phyloP scores from a whole-genome alignment of 495 filamentous ascomycete genomes.

The Penicillium dipodomyicola region DNA sequence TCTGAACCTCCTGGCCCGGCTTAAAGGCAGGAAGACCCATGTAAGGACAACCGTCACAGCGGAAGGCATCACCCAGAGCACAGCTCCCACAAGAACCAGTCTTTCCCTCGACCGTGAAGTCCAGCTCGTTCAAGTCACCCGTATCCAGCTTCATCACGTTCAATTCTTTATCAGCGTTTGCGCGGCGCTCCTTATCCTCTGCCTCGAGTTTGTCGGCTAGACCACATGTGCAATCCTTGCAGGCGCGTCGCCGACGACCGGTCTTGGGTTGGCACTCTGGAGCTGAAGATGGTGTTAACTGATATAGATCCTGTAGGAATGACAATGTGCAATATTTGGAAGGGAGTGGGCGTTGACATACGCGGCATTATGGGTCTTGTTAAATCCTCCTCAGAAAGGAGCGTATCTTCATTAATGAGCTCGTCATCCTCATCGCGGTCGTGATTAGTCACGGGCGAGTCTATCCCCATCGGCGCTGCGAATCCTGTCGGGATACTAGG shows the following conservation, averaged over 20 bases:
- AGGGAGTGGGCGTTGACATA: conserved; percentile 45
- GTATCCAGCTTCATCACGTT: conserved; percentile 66
- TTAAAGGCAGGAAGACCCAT: conserved; percentile 94
- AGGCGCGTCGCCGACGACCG: conserved; percentile 87
- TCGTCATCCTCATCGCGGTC: conserved; percentile 65
- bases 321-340: not conserved
- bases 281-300: conserved; percentile 47
- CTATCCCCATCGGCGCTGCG: conserved; percentile 40
- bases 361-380: conserved; percentile 69
- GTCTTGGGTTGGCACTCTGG: conserved; percentile 81
- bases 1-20: conserved; percentile 86
- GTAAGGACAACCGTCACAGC: conserved; percentile 78
- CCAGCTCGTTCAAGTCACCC: conserved; percentile 77
- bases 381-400: conserved; percentile 81
- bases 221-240: conserved; percentile 97
- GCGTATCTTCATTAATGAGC: conserved; percentile 83
- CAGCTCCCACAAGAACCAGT: conserved; percentile 91
- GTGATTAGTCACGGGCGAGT: conserved; percentile 17
- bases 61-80: conserved; percentile 72
- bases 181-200: conserved; percentile 71
- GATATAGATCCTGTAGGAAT: conserved; percentile 4
- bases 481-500: conserved; percentile 44
- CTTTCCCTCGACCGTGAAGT: conserved; percentile 95
- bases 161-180: conserved; percentile 57
- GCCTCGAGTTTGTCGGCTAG: conserved; percentile 74